Evolutionary conservation across 345 rosid species (phyloP).

Genomic region (Firmiana major): DNA sequence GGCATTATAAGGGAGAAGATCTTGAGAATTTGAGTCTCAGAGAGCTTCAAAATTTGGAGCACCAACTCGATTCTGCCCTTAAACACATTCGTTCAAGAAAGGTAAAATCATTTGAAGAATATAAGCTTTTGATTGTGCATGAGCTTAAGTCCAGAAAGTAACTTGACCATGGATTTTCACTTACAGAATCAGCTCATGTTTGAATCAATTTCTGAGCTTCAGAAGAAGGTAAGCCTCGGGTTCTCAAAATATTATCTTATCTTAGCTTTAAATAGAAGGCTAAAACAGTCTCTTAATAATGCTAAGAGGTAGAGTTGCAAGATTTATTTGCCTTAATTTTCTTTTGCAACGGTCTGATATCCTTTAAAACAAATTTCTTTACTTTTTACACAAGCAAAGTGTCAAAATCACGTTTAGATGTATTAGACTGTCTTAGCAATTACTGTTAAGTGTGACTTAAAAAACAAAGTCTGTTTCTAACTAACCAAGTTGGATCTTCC

Average conservation of each 20-base stretch:
- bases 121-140: conserved; percentile 39
- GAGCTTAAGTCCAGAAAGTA: background rate
- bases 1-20: conserved; percentile 91
- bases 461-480: too few species aligned
- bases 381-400: too few species aligned
- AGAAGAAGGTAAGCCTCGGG: conserved; percentile 52
- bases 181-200: conserved; percentile 37
- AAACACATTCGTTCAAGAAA: conserved; percentile 74
- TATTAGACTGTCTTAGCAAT: background rate
- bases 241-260: conserved; percentile 31
- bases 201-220: conserved; percentile 76
- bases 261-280: conserved; percentile 49
- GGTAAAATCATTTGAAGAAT: conserved; percentile 32
- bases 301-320: background rate
- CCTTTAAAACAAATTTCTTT: too few species aligned
- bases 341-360: background rate
- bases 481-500: too few species aligned
- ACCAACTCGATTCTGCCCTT: conserved; percentile 75
- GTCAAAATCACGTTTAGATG: background rate
- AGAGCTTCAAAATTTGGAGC: conserved; percentile 61
- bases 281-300: conserved; percentile 46
- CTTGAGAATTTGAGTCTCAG: conserved; percentile 55
- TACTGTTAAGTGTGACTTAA: too few species aligned
- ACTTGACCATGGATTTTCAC: background rate
- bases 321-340: background rate